Base-by-base conservation (phyloP, 2,329 filamentous ascomycete genomes). In the Colletotrichum sp. region DNA sequence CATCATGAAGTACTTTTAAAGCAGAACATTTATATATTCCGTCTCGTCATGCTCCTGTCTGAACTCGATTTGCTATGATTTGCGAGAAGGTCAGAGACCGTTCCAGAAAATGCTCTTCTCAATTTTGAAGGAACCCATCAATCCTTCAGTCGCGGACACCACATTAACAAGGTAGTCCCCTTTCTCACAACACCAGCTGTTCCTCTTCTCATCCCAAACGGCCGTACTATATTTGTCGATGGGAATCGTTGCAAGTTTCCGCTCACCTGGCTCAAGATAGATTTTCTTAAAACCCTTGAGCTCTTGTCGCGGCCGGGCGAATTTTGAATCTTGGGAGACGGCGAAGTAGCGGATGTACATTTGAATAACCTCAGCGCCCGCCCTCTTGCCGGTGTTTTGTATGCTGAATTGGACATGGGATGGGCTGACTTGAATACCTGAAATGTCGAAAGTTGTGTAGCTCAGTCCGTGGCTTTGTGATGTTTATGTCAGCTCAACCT, bases 151-250 rank as follows among this genome's bases (percentile, higher is more conserved):
- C 6, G 85, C 88, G 28, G 90, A 82, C 4, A 78, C 84, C 77
- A 95, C 89, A 69, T 92, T 83, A 16, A 95, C 88, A 70, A 89
- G 89, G 81, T 95, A 95, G 59, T 86, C 85, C 24, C 93, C 94
- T 80, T 89, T 88, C 85, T 95, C 93, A 2, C 89, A 90, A n/a
- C 90, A 89, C 93, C 93, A 95, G 79, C 91, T 87, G 68, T 90
- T 87, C 18, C 90, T 86, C 77, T 90, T 89, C 85, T 95, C 94
- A 78, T 95, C 93, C 89, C 92, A 95, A 84, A 92, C 95, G 66
- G 91, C 90, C 0, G 91, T 90, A 0, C 91, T 92, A 66, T 94
- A 92, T 84, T 93, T 95, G 75, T 90, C 81, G 66, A 92, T 84
- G 2, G 86, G 84, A 7, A 96, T 86, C 18, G 87, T 85, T 2